Evolutionary conservation across 1,284 basidiomycete genomes (phyloP).

Genomic region (Hymenochaete sp.): DNA sequence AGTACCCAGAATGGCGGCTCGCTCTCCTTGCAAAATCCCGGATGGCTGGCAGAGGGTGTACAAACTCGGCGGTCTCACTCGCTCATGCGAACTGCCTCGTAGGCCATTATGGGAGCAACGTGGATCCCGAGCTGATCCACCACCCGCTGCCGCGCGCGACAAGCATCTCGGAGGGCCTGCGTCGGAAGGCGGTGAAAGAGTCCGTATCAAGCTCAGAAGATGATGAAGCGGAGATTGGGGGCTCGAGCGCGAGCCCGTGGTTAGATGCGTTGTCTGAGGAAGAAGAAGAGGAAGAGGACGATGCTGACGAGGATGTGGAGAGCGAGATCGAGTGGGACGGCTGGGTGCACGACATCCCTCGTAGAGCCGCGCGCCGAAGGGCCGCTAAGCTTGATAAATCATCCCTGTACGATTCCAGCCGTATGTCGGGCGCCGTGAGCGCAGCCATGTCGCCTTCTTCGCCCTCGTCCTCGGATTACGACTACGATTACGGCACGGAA

Average conservation of each 20-base stretch:
- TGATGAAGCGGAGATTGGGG: neutral
- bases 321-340: slow-evolving; percentile 55
- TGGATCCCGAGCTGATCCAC: neutral
- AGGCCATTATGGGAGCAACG: slow-evolving; percentile 24
- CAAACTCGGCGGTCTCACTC: slow-evolving; percentile 38
- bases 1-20: slow-evolving; percentile 57
- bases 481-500: slow-evolving; percentile 6
- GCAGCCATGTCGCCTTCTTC: slow-evolving; percentile 12
- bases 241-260: neutral
- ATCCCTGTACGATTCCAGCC: too few relatives aligned
- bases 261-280: slow-evolving; percentile 18
- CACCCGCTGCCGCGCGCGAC: slow-evolving; percentile 14
- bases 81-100: slow-evolving; percentile 33
- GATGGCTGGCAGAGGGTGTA: slow-evolving; percentile 45
- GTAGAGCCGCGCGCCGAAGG: slow-evolving; percentile 29
- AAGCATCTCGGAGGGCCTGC: slow-evolving; percentile 15
- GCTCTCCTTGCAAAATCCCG: slow-evolving; percentile 41
- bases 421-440: too few relatives aligned
- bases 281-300: slow-evolving; percentile 23
- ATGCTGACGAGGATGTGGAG: slow-evolving; percentile 33
- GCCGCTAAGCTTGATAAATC: too few relatives aligned
- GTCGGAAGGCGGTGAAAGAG: slow-evolving; percentile 1
- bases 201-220: neutral
- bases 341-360: slow-evolving; percentile 44
- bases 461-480: slow-evolving; percentile 14